Evolutionary conservation across 495 filamentous ascomycete genomes (phyloP).

Genomic region (Penicillium argentinense): DNA sequence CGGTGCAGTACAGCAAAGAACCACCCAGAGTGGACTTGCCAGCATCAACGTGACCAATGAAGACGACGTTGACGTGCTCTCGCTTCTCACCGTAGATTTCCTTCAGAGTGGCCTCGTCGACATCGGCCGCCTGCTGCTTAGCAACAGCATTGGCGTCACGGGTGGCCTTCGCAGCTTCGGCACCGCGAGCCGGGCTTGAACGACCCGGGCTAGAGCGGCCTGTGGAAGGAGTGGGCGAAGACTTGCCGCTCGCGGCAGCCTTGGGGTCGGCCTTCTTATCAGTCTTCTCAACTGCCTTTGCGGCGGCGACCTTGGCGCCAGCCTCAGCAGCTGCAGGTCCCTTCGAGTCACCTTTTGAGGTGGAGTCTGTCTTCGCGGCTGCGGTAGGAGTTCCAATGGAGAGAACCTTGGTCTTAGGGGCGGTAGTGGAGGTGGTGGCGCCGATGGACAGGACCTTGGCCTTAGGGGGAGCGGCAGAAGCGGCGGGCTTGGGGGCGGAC

Average conservation of each 20-base stretch:
- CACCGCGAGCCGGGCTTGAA: constrained; percentile 45
- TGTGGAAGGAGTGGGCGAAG: constrained; percentile 75
- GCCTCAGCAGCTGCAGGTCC: constrained; percentile 48
- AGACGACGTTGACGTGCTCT: constrained; percentile 97
- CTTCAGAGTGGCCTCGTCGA: constrained; percentile 86
- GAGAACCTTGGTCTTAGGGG: constrained; percentile 69
- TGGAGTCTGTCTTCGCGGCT: constrained; percentile 53
- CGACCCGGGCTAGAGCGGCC: constrained; percentile 71
- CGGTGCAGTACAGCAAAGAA: constrained; percentile 85
- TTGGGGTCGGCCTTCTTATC: constrained; percentile 54
- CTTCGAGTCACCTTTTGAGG: constrained; percentile 53
- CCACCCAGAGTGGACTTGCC: constrained; percentile 96
- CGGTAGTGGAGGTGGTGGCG: constrained; percentile 45
- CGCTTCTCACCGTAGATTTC: constrained; percentile 89
- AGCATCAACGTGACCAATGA: constrained; percentile 97
- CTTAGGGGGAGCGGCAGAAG: constrained; percentile 34
- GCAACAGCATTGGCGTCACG: constrained; percentile 81
- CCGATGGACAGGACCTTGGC: constrained; percentile 36
- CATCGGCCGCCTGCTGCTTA: constrained; percentile 82
- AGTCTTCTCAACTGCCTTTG: constrained; percentile 79
- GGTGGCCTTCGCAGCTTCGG: constrained; percentile 49
- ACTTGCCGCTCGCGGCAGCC: constrained; percentile 60
- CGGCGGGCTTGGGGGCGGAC: constrained; percentile 30
- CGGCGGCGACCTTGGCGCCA: constrained; percentile 70
- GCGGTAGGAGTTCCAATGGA: constrained; percentile 55